Base-by-base conservation (phyloP, 78 protist genomes). In the Anaeramoeba ignava region DNA sequence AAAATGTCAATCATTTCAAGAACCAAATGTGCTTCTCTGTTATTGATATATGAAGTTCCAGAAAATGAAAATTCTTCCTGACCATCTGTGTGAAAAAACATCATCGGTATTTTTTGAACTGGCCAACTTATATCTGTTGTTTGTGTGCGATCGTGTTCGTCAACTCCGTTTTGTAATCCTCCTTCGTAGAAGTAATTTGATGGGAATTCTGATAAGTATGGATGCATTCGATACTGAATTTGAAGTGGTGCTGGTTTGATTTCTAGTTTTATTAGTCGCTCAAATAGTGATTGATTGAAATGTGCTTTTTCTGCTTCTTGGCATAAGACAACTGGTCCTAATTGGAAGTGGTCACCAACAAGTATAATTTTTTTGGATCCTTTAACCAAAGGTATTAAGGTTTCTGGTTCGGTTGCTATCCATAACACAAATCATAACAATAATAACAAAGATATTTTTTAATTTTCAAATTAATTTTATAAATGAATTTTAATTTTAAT, bases 211-310 rank as follows among this genome's bases (percentile, higher is more conserved):
- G 95, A 81, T 39, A 98, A 89, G 33, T 91, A 78, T 33, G 99
- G 99, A 91, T 98, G 99, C 99, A 98, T 98, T 42, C 99, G 93
- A 92, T 98, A 98, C 84, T 98, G 99, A 0, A 89, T 41, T 33
- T 33, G 40, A 8, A 93, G 82, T 67, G 92, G 1, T 40, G 23
- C 87, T n/a, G 33, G 42, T 37, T 34, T 40, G 37, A 27, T 3
- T 80, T 27, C 12, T 3, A 0, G n/a, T 78, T 23, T 27, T n/a
- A 98, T 94, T 78, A 97, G 85, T 17, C 99, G 90, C 86, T 98
- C 99, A 83, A 97, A 98, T 33, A 98, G 89, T 0, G 99, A 94
- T 84, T 91, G 91, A 0, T 91, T n/a, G 3, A 98, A 87, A 34
- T 99, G 99, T 0, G 99, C 98, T 38, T 86, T 80, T 3, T 95